Percentiles rank a stretch among this genome's conserved stretches.
phyloP scores from a whole-genome alignment of 1,139 yeast species.

The Hansenula anomala region DNA sequence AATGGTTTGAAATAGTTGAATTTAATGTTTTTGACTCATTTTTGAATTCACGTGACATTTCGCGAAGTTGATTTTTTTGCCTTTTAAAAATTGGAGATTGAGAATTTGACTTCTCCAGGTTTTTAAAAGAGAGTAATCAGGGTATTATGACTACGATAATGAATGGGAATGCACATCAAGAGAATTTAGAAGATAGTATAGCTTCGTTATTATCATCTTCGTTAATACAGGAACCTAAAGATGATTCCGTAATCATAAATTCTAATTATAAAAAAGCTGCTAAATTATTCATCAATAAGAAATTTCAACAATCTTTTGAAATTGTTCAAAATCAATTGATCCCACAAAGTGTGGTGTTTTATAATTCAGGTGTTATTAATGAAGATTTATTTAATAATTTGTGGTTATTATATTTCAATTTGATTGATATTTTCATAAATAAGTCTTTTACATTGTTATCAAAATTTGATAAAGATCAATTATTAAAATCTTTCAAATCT shows the following conservation, averaged over 20 bases:
- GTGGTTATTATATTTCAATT: slow-evolving; percentile 22
- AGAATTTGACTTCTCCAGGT: too few relatives aligned
- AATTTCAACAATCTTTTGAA: slow-evolving; percentile 14
- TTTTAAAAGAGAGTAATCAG: too few relatives aligned
- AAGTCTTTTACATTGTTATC: slow-evolving; percentile 4
- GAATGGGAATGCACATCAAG: neutral
- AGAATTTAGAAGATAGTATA: slow-evolving; percentile 1
- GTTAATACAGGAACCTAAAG: neutral
- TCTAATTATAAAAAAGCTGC: slow-evolving; percentile 17
- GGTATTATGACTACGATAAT: too few relatives aligned
- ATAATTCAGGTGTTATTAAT: slow-evolving; percentile 9
- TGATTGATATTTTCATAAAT: slow-evolving; percentile 18
- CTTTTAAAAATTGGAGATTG: too few relatives aligned
- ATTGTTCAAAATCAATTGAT: slow-evolving; percentile 6
- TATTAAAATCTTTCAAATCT: slow-evolving; percentile 4
- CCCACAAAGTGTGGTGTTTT: slow-evolving; percentile 6
- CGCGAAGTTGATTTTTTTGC: too few relatives aligned
- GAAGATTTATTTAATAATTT: slow-evolving; percentile 12
- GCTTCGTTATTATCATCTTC: neutral
- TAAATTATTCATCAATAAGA: slow-evolving; percentile 19
- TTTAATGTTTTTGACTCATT: too few relatives aligned
- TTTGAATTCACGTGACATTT: too few relatives aligned
- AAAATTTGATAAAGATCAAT: slow-evolving; percentile 1
- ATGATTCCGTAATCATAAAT: neutral
- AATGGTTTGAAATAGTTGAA: too few relatives aligned